Conservation (phyloP, 345 rosid genomes). For the Cochlearia excelsa region DNA sequence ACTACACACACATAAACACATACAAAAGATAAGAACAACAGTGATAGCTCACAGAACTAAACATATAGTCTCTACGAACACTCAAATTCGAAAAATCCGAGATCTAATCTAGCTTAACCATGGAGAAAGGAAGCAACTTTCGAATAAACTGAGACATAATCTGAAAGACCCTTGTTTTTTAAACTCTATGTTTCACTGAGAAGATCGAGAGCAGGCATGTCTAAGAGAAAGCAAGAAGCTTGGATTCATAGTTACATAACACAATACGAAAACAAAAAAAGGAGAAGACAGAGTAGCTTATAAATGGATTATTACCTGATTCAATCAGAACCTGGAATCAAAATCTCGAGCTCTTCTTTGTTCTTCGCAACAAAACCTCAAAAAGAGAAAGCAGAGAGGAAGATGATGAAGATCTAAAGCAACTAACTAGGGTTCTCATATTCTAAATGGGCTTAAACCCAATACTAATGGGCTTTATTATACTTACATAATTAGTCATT, state of each 20-base stretch:
- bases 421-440: slow-evolving; percentile 21
- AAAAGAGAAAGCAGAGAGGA: slow-evolving; percentile 10
- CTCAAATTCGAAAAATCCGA: not conserved
- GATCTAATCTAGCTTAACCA: slow-evolving; percentile 16
- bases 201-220: not conserved
- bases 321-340: slow-evolving; percentile 8
- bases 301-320: slow-evolving; percentile 19
- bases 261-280: not conserved
- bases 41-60: slow-evolving; percentile 5
- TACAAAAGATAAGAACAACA: not conserved
- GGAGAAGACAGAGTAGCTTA: not conserved
- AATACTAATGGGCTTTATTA: not conserved
- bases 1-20: slow-evolving; percentile 13
- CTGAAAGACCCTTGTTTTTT: slow-evolving; percentile 2
- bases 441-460: slow-evolving; percentile 10
- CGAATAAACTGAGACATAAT: slow-evolving; percentile 3
- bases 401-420: not conserved
- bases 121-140: slow-evolving; percentile 14
- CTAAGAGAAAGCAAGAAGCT: not conserved
- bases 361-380: slow-evolving; percentile 5
- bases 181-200: slow-evolving; percentile 14
- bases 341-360: slow-evolving; percentile 3
- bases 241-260: not conserved
- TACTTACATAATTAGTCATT: too few relatives aligned
- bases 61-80: not conserved